Percentiles rank a stretch among this genome's conserved stretches.
Evolutionary conservation across 1,139 yeast species (phyloP).

Genomic region (Wickerhamiella infanticola): DNA sequence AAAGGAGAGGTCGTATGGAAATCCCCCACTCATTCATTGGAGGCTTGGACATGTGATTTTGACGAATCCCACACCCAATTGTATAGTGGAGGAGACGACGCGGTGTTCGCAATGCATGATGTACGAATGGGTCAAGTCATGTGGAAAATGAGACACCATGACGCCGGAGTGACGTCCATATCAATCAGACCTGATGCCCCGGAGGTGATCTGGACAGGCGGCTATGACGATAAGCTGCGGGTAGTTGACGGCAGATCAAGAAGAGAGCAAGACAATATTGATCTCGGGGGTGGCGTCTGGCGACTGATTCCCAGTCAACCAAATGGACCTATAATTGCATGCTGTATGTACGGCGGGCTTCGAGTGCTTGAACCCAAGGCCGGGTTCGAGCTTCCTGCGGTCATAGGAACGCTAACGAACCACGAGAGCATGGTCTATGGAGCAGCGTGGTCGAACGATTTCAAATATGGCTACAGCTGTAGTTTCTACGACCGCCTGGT

Average conservation of each 20-base stretch:
- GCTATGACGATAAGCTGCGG: constrained; percentile 72
- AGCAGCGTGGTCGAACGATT: constrained; percentile 57
- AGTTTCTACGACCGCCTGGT: constrained; percentile 79
- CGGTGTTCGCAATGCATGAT: constrained; percentile 62
- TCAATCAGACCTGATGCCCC: constrained; percentile 20
- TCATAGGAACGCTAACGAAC: constrained; percentile 38
- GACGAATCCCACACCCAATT: constrained; percentile 47
- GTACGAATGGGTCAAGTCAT: constrained; percentile 30
- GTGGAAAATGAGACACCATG: constrained; percentile 54
- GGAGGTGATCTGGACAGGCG: constrained; percentile 59
- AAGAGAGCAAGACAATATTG: constrained; percentile 29
- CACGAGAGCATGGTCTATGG: constrained; percentile 94
- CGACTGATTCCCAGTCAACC: constrained; percentile 51
- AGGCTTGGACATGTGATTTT: constrained; percentile 82
- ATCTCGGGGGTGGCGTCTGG: constrained; percentile 94
- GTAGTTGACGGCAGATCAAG: constrained; percentile 51
- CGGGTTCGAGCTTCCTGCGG: constrained; percentile 16
- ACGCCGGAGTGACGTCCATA: constrained; percentile 80
- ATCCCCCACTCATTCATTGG: constrained; percentile 40
- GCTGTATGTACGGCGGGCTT: constrained; percentile 97
- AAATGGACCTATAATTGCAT: constrained; percentile 35
- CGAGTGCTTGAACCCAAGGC: constrained; percentile 34
- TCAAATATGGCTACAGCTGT: constrained; percentile 50
- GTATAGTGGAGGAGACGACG: constrained; percentile 88
- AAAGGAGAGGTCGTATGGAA: constrained; percentile 3